Evolutionary conservation across 2,329 filamentous ascomycete species (phyloP), one percentile per base, ranked within the genome.

Genomic region (Dactylellina parvicollis): DNA sequence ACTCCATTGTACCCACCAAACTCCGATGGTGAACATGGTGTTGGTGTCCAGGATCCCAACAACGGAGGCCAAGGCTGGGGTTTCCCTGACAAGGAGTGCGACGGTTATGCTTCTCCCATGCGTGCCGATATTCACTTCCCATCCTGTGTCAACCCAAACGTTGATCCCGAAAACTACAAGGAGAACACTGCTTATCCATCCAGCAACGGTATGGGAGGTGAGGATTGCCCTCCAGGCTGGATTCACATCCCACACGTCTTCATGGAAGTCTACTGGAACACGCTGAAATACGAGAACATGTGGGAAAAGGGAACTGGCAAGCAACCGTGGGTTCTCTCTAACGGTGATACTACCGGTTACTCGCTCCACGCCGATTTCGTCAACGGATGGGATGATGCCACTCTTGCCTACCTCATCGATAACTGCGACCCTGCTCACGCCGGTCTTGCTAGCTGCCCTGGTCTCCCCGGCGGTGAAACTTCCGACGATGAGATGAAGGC

Each of bases 101-200:
- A 73, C 28, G 69, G 69, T 49, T 73, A 55, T 86, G 80, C 78
- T 96, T 77, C 93, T 92, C 0, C 86, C 89, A 79, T 96, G 44
- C 89, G 92, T 50, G 83, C 94, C 49, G 92, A 96, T 81, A 81
- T 96, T 70, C 91, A 92, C 86, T 96, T 96, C 82, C 91, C 92
- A 0, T 92, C 89, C 1, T 96, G 92, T 85, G 95, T 92, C 90
- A 91, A 95, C 78, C 60, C 60, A 3, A 84, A 89, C 74, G 76
- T 82, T 12, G 84, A 86, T 76, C 82, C 83, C 2, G 22, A 76
- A 0, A 83, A 88, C 77, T 85, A 88, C 81, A 83, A 83, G 75
- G 84, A 83, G 24, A 87, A 97, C 79, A 86, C 96, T 71, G 89
- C 89, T 3, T 97, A 92, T 80, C 92, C 92, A 0, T 85, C 87